Evolutionary conservation across 129 eudicot species (phyloP), one percentile per base, ranked within the genome.

Genomic region (Centella asiatica): DNA sequence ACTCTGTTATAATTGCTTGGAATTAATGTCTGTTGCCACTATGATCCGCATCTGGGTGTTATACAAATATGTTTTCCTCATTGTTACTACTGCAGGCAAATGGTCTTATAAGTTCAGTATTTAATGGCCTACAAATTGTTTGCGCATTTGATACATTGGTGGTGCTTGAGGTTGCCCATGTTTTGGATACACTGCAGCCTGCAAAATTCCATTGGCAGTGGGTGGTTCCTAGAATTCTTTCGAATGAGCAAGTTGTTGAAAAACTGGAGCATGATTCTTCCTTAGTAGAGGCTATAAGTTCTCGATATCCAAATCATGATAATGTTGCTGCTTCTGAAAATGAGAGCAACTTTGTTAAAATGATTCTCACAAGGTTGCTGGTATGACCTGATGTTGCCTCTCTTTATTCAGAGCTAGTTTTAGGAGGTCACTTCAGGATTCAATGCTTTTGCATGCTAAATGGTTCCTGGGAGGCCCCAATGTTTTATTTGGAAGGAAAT

Each of bases 171-270:
- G n/a, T 93, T 46, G 95, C 87, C 2, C 82, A 83, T 71, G 78
- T 85, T 67, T 80, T 93, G 39, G 95, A 93, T 71, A 82, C 86
- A 3, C 70, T 93, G 71, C 99, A 93, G 52, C 95, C 96, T 42
- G 99, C 96, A 15, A 93, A 82, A 62, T 93, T 93, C 57, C 99
- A 87, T 68, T 93, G 99, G 99, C 99, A 93, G 65, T 93, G 99
- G 99, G 85, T 93, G 19, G 96, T 87, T 76, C 83, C 87, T 10
- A 80, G 96, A 77, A 72, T 93, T 39, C 83, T 93, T 17, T 42
- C 87, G 15, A 87, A 86, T 47, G 99, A 93, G 53, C 96, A 87
- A 70, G 85, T 86, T 33, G 68, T 82, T 54, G 95, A 82, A 56
- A 92, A 87, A 52, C 57, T 88, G 26, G 87, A 78, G 44, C 78